Evolutionary conservation across 805 yeast genomes (phyloP).

Genomic region (Hanseniaspora pseudoguilliermondii): DNA sequence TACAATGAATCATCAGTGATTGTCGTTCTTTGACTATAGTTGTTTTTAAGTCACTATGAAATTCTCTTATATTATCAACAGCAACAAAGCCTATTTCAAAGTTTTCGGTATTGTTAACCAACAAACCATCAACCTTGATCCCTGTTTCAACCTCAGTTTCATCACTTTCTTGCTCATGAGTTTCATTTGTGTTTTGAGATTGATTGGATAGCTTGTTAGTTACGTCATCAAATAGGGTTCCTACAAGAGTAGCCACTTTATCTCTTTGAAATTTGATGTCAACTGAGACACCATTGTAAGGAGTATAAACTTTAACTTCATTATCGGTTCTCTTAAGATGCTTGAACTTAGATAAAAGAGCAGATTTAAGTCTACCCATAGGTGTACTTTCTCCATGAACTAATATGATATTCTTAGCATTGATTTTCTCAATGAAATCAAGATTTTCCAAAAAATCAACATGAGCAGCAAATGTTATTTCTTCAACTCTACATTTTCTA

Average conservation of each 20-base stretch:
- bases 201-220: slow-evolving; percentile 7
- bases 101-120: slow-evolving; percentile 66
- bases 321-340: slow-evolving; percentile 71
- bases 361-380: slow-evolving; percentile 96
- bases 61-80: slow-evolving; percentile 78
- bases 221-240: slow-evolving; percentile 40
- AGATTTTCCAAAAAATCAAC: slow-evolving; percentile 92
- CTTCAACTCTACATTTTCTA: slow-evolving; percentile 76
- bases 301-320: slow-evolving; percentile 84
- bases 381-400: slow-evolving; percentile 97
- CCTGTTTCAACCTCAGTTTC: slow-evolving; percentile 28
- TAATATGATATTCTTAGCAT: slow-evolving; percentile 71
- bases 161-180: slow-evolving; percentile 46
- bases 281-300: slow-evolving; percentile 76
- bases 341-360: slow-evolving; percentile 74
- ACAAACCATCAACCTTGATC: slow-evolving; percentile 56
- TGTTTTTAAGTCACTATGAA: slow-evolving; percentile 65
- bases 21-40: slow-evolving; percentile 77
- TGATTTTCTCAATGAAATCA: slow-evolving; percentile 76
- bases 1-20: slow-evolving; percentile 63
- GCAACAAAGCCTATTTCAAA: slow-evolving; percentile 75
- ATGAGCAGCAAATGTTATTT: slow-evolving; percentile 97
- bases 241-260: slow-evolving; percentile 68
- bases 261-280: slow-evolving; percentile 67
- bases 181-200: slow-evolving; percentile 16